Conservation (phyloP, 2,329 filamentous ascomycete genomes). For the Fusarium verticillioides region DNA sequence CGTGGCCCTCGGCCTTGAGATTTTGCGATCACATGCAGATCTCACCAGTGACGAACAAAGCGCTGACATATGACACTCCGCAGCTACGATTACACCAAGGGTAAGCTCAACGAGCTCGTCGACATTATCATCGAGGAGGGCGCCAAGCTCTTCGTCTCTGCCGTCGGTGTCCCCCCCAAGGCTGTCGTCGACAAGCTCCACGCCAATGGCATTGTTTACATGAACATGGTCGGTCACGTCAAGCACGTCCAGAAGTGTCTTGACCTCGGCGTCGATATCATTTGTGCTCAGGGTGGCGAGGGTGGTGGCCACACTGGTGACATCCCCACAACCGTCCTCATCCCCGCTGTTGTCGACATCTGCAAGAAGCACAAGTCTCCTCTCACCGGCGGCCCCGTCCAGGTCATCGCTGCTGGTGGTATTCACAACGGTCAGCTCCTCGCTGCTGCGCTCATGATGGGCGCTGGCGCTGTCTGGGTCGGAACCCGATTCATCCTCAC, state of each 20-base stretch:
- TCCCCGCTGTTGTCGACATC: conserved; percentile 88
- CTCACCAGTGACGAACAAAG: background rate
- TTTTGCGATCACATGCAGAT: conserved; percentile 39
- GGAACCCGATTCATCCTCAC: conserved; percentile 95
- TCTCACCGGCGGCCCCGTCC: conserved; percentile 86
- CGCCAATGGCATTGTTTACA: conserved; percentile 88
- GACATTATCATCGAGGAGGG: conserved; percentile 93
- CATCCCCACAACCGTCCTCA: conserved; percentile 90
- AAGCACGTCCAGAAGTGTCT: conserved; percentile 99
- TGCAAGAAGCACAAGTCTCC: conserved; percentile 85
- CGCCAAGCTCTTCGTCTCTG: conserved; percentile 94
- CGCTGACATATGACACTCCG: conserved; percentile 21
- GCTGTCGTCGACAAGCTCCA: conserved; percentile 91
- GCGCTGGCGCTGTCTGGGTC: conserved; percentile 93
- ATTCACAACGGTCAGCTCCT: conserved; percentile 93
- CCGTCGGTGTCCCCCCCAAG: conserved; percentile 92
- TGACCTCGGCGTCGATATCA: conserved; percentile 91
- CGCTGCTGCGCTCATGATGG: conserved; percentile 91
- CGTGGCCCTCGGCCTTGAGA: background rate
- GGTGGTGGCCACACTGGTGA: conserved; percentile 97
- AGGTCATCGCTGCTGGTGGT: conserved; percentile 93
- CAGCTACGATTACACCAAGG: conserved; percentile 99
- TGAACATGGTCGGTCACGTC: conserved; percentile 99
- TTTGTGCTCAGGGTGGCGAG: conserved; percentile 98
- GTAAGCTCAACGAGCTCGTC: conserved; percentile 91